These are phyloP conservation scores for Kodamaea fukazawae DNA, from an alignment of 805 yeast species.

Conservation along the genomic window DNA sequence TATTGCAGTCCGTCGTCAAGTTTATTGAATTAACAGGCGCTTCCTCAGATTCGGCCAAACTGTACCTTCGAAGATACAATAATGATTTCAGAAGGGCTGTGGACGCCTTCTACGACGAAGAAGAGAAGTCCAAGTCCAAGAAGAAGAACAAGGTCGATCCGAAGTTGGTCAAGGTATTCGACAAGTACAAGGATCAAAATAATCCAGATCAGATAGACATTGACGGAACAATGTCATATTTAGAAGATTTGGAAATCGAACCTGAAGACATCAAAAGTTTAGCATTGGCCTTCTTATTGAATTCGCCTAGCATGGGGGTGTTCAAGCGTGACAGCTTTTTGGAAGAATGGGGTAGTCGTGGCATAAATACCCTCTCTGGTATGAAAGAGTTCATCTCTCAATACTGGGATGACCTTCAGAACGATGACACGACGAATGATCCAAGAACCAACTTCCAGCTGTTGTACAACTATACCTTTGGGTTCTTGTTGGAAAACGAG, in stretches of 20 bases:
- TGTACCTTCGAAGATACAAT: constrained; percentile 29
- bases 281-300: constrained; percentile 65
- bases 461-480: constrained; percentile 72
- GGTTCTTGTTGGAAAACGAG: constrained; percentile 58
- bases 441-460: constrained; percentile 46
- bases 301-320: constrained; percentile 64
- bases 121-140: background rate
- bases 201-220: constrained; percentile 52
- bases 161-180: constrained; percentile 30
- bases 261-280: constrained; percentile 76
- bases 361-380: constrained; percentile 29
- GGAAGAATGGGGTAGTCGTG: constrained; percentile 51
- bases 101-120: constrained; percentile 23
- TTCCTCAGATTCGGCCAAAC: constrained; percentile 30
- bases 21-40: constrained; percentile 34
- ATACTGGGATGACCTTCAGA: constrained; percentile 13
- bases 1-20: background rate
- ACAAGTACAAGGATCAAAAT: constrained; percentile 29
- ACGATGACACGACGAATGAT: constrained; percentile 24
- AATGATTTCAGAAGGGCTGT: constrained; percentile 33
- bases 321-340: constrained; percentile 53
- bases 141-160: constrained; percentile 8
- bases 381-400: constrained; percentile 42
- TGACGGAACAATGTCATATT: constrained; percentile 72
- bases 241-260: constrained; percentile 63